These are phyloP conservation scores for Dovyalis caffra DNA, from an alignment of 345 rosid genomes.

Conservation along the genomic window DNA sequence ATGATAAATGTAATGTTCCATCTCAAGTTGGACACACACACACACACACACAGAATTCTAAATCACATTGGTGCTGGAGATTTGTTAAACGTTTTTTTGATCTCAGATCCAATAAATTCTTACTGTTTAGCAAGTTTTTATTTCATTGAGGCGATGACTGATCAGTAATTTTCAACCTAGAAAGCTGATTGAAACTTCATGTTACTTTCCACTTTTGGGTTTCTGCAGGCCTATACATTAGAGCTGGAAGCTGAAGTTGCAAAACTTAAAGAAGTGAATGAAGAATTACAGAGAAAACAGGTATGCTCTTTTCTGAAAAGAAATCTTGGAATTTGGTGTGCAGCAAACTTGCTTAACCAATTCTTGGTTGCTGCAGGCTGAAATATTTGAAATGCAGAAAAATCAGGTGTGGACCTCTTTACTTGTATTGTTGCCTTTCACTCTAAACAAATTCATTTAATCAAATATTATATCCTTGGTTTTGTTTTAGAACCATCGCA, in stretches of 20 bases:
- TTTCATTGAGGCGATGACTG: not conserved
- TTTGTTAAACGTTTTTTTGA: not conserved
- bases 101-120: not conserved
- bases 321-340: constrained; percentile 1
- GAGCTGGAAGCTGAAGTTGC: constrained; percentile 34
- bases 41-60: not conserved
- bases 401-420: constrained; percentile 45
- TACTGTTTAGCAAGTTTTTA: not conserved
- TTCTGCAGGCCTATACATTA: constrained; percentile 27
- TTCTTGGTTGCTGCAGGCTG: constrained; percentile 51
- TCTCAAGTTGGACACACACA: too few relatives aligned
- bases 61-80: not conserved
- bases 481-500: not conserved
- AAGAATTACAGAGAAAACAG: constrained; percentile 30
- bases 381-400: constrained; percentile 51
- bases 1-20: not conserved
- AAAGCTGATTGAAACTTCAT: not conserved
- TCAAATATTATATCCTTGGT: not conserved
- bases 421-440: constrained; percentile 1
- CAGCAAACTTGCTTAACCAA: constrained; percentile 3
- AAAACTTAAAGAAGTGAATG: constrained; percentile 29
- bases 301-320: constrained; percentile 4
- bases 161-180: not conserved
- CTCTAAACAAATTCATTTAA: not conserved
- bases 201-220: constrained; percentile 9